Base-by-base conservation (phyloP, 2,329 filamentous ascomycete genomes). In the Arachnopeziza araneosa region DNA sequence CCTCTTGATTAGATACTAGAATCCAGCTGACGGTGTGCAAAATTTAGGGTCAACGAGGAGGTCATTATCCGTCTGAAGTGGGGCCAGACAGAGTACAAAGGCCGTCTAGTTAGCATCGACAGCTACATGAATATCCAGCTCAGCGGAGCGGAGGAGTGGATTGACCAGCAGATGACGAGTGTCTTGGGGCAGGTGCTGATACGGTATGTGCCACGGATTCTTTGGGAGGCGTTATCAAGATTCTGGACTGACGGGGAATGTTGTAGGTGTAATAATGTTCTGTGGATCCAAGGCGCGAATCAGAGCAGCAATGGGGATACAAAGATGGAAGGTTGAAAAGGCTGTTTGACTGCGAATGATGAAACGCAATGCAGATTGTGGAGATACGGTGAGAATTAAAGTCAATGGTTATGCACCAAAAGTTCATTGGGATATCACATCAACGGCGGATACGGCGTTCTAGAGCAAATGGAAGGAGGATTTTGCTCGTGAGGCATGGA, bases 51-150 rank as follows among this genome's bases (percentile, higher is more conserved):
- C 77, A 90, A 96, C 80, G 90, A 96, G 75, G 85, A 93, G 72
- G 87, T 99, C 72, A 82, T 93, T 65, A 89, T 99, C 65, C 91
- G 93, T 70, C 84, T 99, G 66, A 99, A 99, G 83, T 99, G 95
- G 95, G 92, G 91, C 69, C 88, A 97, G 77, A 95, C 91, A 62
- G 95, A 99, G 76, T 99, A 99, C 84, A 96, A 93, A 76, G 95
- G 95, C 74, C 85, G 85, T 67, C 85, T 99, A 64, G 90, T 96
- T 72, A 93, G 89, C 70, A 90, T 96, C 72, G 95, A 99, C 79
- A 92, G 90, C 73, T 99, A 99, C 81, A 98, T 99, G 93, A 99
- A 99, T 80, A 87, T 99, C 66, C 92, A 98, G 78, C 84, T 99
- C 65, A 86, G 87, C 67, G 88, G 89, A 70, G 93, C 93, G 56